Conservation (phyloP, 225 moss, liverwort and hornwort genomes). For the Thuidium tamariscinum region DNA sequence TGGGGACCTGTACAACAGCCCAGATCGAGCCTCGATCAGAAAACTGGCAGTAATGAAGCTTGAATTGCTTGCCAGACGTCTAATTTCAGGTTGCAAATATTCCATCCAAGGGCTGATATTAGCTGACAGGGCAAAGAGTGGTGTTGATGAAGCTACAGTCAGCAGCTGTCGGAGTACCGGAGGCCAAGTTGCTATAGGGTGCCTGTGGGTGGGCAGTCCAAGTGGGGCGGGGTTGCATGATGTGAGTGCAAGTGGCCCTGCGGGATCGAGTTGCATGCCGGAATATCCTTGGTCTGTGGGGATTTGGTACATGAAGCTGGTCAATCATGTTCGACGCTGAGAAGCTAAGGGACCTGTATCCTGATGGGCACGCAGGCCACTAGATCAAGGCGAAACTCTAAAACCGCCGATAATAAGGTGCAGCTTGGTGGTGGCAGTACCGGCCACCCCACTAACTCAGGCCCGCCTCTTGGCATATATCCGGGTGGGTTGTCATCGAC, state of each 20-base stretch:
- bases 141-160: background rate
- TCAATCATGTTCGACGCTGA: background rate
- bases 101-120: background rate
- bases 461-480: background rate
- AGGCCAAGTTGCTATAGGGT: background rate
- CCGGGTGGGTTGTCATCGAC: background rate
- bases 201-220: background rate
- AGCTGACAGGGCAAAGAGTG: background rate
- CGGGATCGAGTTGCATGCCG: background rate
- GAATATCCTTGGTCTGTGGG: background rate
- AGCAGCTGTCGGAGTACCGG: background rate
- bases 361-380: background rate
- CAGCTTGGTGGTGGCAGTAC: background rate
- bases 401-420: background rate
- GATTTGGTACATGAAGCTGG: background rate
- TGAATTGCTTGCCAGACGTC: background rate
- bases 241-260: background rate
- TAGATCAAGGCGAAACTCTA: background rate
- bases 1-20: no score
- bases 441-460: background rate
- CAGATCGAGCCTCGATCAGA: background rate
- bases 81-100: background rate
- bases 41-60: background rate
- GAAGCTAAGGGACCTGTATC: background rate
- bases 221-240: background rate